Percentiles rank a stretch among this genome's conserved stretches.
phyloP scores from a whole-genome alignment of 106 monocot species.

The Iris macrosiphon region DNA sequence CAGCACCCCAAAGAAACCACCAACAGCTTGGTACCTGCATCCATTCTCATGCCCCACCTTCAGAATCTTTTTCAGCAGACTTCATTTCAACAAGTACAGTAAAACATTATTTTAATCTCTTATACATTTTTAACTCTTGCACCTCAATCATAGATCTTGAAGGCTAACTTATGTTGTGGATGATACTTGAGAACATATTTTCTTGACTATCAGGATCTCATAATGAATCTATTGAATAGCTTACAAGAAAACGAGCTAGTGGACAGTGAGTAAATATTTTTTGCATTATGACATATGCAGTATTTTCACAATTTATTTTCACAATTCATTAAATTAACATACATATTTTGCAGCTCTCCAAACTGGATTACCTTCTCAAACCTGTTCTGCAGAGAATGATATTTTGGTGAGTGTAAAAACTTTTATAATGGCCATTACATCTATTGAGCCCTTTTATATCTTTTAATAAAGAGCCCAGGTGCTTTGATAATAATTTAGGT shows the following conservation, averaged over 20 bases:
- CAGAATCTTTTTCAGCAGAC: conserved; percentile 89
- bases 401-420: conserved; percentile 28
- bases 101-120: not conserved
- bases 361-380: conserved; percentile 39
- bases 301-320: too few species aligned
- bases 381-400: conserved; percentile 28
- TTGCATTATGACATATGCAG: too few species aligned
- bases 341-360: conserved; percentile 30
- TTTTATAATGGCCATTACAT: conserved; percentile 1
- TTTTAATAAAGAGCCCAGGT: too few species aligned
- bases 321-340: too few species aligned
- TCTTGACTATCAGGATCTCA: conserved; percentile 59
- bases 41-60: conserved; percentile 83
- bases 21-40: conserved; percentile 59
- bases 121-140: too few species aligned
- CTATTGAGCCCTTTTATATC: not conserved
- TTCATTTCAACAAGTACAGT: conserved; percentile 81
- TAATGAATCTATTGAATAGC: conserved; percentile 72
- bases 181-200: too few species aligned
- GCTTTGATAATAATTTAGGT: not conserved
- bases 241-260: conserved; percentile 58
- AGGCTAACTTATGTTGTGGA: not conserved
- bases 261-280: conserved; percentile 58
- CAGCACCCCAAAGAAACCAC: conserved; percentile 57
- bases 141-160: too few species aligned